phyloP scores from a whole-genome alignment of 345 rosid species.

The Bretschneidera sinensis region DNA sequence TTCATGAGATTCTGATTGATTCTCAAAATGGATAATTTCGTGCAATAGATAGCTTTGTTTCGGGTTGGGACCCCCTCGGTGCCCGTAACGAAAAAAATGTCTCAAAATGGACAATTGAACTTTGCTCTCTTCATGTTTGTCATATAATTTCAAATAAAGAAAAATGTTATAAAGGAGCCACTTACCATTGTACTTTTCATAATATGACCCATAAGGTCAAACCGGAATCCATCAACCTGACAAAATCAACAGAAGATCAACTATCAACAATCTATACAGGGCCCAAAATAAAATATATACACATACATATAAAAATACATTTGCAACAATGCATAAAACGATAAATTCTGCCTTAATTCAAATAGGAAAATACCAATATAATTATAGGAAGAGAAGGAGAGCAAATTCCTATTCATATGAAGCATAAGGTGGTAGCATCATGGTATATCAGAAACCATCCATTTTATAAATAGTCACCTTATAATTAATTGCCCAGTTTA shows the following conservation, averaged over 20 bases:
- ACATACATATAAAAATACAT: background rate
- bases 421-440: background rate
- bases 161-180: slow-evolving; percentile 15
- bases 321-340: slow-evolving; percentile 5
- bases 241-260: slow-evolving; percentile 21
- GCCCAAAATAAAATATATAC: background rate
- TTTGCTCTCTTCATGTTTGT: background rate
- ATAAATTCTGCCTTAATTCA: slow-evolving; percentile 6
- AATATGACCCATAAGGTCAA: slow-evolving; percentile 97
- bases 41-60: too few species aligned
- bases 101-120: background rate
- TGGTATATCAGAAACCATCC: background rate
- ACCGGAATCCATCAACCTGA: slow-evolving; percentile 95
- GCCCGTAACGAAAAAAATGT: too few species aligned
- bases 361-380: background rate
- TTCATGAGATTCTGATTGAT: background rate
- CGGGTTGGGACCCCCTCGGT: too few species aligned
- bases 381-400: background rate
- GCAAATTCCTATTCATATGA: background rate
- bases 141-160: background rate
- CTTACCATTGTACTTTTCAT: slow-evolving; percentile 88
- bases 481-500: slow-evolving; percentile 75
- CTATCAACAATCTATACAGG: slow-evolving; percentile 10
- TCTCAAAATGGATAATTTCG: too few species aligned
- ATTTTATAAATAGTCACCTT: slow-evolving; percentile 50